Base-by-base conservation (phyloP, 805 yeast genomes). In the Nakazawaea molendinolei region DNA sequence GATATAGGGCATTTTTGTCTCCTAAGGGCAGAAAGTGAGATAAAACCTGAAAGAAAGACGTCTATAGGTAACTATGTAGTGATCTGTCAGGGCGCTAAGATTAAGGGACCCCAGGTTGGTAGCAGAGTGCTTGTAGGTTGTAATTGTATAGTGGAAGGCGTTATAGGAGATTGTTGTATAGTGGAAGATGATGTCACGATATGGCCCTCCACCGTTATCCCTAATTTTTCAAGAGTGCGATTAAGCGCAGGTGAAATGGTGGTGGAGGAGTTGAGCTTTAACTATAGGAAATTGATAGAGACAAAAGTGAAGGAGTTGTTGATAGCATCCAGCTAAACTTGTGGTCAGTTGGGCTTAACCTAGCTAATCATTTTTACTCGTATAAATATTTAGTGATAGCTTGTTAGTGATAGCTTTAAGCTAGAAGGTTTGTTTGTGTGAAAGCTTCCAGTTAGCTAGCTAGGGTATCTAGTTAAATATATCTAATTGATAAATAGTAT, bases 121-220 rank as follows among this genome's bases (percentile, higher is more conserved):
- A 69, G 60, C 39, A 49, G 79, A 16, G 79, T 74, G 1, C 39
- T 58, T 8, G 53, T 76, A 3, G 80, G 76, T 5, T 40, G 42
- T 1, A 43, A 56, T 23, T 70, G 76, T 40, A 36, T 41, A 0
- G 41, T 75, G 12, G 60, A 52, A 1, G 55, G 66, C 7, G 55
- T 65, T 1, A 51, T 76, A 10, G 64, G 71, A 46, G 83, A 75
- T 34, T 71, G 79, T 46, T 71, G 76, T 38, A 42, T 70, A 3
- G 56, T 76, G 3, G 60, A 63, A 16, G 54, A 60, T 33, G 63
- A 63, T 10, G 59, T 70, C 0, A 41, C 44, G 3, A 43, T 76
- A 2, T 75, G 76, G 0, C 54, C 61, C 2, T 58, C 56, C 12
- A 51, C 52, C 40, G 63, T 67, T 17, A 58, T 74, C n/a, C 77